A percentile compares a stretch with the other conserved stretches of the same genome.
Conservation (phyloP, 306 rosid genomes). For the Amphicarpaea edgeworthii region DNA sequence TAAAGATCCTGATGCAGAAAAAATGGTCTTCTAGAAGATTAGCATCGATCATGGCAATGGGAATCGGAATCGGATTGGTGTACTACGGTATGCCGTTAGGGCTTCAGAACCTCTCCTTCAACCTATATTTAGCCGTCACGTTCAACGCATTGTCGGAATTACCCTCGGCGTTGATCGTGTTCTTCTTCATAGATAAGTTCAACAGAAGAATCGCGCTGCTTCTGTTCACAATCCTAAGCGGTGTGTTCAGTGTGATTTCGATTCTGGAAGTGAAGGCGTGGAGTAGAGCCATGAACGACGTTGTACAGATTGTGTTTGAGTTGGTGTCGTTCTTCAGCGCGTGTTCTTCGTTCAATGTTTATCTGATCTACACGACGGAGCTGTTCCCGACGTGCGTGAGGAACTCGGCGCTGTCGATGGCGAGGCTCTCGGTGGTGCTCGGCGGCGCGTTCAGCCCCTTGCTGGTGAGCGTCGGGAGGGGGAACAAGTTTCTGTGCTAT, state of each 20-base stretch:
- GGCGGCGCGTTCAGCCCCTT: slow-evolving; percentile 62
- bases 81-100: slow-evolving; percentile 71
- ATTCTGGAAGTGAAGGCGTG: slow-evolving; percentile 32
- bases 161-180: slow-evolving; percentile 51
- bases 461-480: slow-evolving; percentile 58
- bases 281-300: background rate
- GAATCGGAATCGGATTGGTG: slow-evolving; percentile 60
- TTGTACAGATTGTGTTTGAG: slow-evolving; percentile 52
- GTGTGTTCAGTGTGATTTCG: slow-evolving; percentile 54
- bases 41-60: slow-evolving; percentile 25
- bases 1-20: slow-evolving; percentile 42
- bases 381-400: slow-evolving; percentile 64
- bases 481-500: slow-evolving; percentile 47
- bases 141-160: slow-evolving; percentile 69
- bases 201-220: slow-evolving; percentile 51
- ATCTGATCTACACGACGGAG: slow-evolving; percentile 41
- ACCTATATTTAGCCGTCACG: slow-evolving; percentile 59
- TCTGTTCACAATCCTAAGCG: slow-evolving; percentile 41
- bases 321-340: slow-evolving; percentile 59
- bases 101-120: slow-evolving; percentile 50
- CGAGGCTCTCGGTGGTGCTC: slow-evolving; percentile 61
- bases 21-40: slow-evolving; percentile 58
- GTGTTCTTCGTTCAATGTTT: slow-evolving; percentile 45
- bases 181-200: slow-evolving; percentile 46
- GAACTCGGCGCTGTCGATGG: slow-evolving; percentile 66